Evolutionary conservation across 305 asterid genomes (phyloP).

Genomic region (Solanum hybrid): DNA sequence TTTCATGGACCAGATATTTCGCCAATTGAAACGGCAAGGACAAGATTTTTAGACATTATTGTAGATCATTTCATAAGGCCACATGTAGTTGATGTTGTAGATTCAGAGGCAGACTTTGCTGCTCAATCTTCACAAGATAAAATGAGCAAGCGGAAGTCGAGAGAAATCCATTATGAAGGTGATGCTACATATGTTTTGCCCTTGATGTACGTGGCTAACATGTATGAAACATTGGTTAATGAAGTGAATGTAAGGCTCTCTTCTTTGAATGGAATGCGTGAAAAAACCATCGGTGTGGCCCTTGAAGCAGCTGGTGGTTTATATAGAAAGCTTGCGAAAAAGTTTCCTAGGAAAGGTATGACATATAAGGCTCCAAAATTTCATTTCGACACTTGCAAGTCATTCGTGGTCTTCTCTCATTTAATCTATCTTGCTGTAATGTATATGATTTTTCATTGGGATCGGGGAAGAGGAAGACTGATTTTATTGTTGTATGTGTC

Average conservation of each 20-base stretch:
- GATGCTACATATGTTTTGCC: constrained; percentile 86
- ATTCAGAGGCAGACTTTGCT: constrained; percentile 59
- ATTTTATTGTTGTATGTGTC: background rate
- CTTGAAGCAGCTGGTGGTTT: constrained; percentile 99
- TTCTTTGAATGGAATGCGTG: constrained; percentile 68
- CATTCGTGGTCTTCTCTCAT: background rate
- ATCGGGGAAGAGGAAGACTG: background rate
- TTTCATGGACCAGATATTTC: constrained; percentile 55
- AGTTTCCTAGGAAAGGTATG: constrained; percentile 85
- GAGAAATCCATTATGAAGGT: constrained; percentile 72
- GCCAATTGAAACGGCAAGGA: constrained; percentile 87
- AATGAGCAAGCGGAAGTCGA: constrained; percentile 63
- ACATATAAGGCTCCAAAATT: background rate
- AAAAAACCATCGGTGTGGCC: constrained; percentile 85
- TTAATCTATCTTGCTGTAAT: background rate
- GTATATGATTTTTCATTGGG: background rate
- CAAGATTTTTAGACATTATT: constrained; percentile 74
- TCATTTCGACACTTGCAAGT: background rate
- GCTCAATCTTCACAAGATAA: constrained; percentile 63
- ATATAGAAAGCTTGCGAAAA: constrained; percentile 86
- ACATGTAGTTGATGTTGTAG: constrained; percentile 56
- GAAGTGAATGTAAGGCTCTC: constrained; percentile 77
- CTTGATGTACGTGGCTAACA: constrained; percentile 86
- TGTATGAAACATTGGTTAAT: constrained; percentile 82
- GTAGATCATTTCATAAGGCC: constrained; percentile 64